Evolutionary conservation across 352 stramenopile species (phyloP).

Genomic region (Pythium brachiatum): DNA sequence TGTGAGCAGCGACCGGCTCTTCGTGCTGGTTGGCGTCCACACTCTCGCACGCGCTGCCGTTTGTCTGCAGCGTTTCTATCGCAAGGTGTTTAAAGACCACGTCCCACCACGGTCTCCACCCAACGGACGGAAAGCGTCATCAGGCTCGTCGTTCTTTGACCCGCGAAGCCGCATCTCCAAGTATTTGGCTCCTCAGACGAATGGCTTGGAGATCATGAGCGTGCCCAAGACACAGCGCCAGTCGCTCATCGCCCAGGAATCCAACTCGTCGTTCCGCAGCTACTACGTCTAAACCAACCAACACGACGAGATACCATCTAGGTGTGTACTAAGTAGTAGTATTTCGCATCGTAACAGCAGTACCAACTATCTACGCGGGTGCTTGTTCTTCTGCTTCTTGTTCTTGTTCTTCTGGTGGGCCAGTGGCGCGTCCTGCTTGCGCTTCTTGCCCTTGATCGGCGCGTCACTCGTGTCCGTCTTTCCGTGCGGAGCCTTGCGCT

Average conservation of each 20-base stretch:
- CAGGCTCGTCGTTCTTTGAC: slow-evolving; percentile 21
- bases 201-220: slow-evolving; percentile 17
- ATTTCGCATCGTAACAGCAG: no score
- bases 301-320: neutral
- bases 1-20: slow-evolving; percentile 48
- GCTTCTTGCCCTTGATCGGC: slow-evolving; percentile 10
- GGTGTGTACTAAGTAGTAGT: neutral
- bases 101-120: neutral
- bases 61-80: slow-evolving; percentile 48
- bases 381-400: slow-evolving; percentile 29
- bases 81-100: neutral
- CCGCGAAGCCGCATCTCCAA: slow-evolving; percentile 31
- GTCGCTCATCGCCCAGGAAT: slow-evolving; percentile 28
- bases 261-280: slow-evolving; percentile 23
- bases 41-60: slow-evolving; percentile 63
- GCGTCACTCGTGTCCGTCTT: slow-evolving; percentile 2
- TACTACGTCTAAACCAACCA: slow-evolving; percentile 24
- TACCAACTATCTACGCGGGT: slow-evolving; percentile 23
- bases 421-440: slow-evolving; percentile 20
- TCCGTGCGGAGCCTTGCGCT: slow-evolving; percentile 21
- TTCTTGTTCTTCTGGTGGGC: slow-evolving; percentile 41
- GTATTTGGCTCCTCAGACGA: slow-evolving; percentile 30
- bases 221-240: slow-evolving; percentile 23
- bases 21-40: slow-evolving; percentile 73
- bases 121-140: neutral